Evolutionary conservation across 192 early-diverging fungal genomes (phyloP).

Genomic region (Mycoemilia scoparia): DNA sequence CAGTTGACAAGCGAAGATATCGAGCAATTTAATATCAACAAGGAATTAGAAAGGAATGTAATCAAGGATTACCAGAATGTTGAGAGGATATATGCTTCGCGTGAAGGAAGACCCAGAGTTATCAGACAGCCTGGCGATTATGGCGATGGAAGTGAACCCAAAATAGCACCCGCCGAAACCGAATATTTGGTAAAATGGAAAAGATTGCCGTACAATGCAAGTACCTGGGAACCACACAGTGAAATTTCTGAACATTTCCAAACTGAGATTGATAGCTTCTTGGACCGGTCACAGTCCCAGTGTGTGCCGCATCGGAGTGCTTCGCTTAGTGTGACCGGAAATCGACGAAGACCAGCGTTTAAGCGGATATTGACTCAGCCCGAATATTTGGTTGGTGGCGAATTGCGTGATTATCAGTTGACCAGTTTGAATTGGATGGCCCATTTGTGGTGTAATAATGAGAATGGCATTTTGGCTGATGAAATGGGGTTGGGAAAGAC

Average conservation of each 20-base stretch:
- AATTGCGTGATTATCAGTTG: conserved; percentile 90
- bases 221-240: conserved; percentile 70
- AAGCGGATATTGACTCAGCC: conserved; percentile 63
- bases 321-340: conserved; percentile 18
- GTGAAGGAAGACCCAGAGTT: conserved; percentile 27
- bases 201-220: conserved; percentile 66
- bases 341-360: conserved; percentile 55
- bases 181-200: conserved; percentile 94
- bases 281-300: conserved; percentile 57
- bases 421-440: conserved; percentile 96
- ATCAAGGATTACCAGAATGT: conserved; percentile 71
- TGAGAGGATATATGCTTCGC: conserved; percentile 70
- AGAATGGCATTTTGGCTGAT: conserved; percentile 94
- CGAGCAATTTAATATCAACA: conserved; percentile 68
- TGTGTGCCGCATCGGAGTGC: conserved; percentile 53
- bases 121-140: conserved; percentile 13
- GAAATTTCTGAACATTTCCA: conserved; percentile 59
- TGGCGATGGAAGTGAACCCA: neutral
- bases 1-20: conserved; percentile 69
- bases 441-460: conserved; percentile 79
- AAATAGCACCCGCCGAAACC: conserved; percentile 18
- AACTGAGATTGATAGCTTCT: conserved; percentile 65
- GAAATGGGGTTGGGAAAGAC: conserved; percentile 96
- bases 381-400: conserved; percentile 61
- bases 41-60: conserved; percentile 59